A percentile compares a stretch with the other conserved stretches of the same genome.
Evolutionary conservation across 176 grass and related monocot genomes (phyloP).

Genomic region (Pharus latifolius): DNA sequence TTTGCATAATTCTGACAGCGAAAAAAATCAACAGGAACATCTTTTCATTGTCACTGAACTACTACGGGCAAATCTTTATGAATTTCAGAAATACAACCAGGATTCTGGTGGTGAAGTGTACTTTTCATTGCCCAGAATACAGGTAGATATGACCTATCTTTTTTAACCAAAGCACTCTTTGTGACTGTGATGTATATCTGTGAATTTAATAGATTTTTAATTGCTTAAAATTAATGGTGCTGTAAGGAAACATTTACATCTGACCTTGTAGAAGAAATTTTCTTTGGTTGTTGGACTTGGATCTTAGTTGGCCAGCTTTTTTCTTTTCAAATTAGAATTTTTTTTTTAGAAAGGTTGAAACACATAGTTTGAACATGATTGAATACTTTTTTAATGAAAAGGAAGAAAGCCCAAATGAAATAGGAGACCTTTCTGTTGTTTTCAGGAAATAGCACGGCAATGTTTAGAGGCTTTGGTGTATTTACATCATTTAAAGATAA

Average conservation of each 20-base stretch:
- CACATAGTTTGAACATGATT: not conserved
- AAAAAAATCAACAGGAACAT: conserved; percentile 64
- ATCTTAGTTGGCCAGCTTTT: not conserved
- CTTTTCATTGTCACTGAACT: conserved; percentile 98
- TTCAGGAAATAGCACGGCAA: conserved; percentile 84
- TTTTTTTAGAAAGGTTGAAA: not conserved
- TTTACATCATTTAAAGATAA: conserved; percentile 82
- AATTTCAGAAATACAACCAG: conserved; percentile 97
- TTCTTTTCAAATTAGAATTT: not conserved
- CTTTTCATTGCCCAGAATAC: conserved; percentile 91
- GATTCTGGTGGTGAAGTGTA: conserved; percentile 70
- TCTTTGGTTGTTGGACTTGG: not conserved
- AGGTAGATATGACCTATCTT: conserved; percentile 29
- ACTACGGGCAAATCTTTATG: conserved; percentile 82
- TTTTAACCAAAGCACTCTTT: not conserved
- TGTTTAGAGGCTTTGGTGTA: conserved; percentile 85
- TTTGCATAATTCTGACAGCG: conserved; percentile 1
- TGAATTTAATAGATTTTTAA: not conserved
- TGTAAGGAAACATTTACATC: not conserved
- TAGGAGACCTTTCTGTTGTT: not conserved
- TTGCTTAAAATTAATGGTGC: not conserved
- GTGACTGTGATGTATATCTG: not conserved
- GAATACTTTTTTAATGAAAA: conserved; percentile 7
- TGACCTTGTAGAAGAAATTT: not conserved
- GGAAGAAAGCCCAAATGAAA: not conserved